These are phyloP conservation scores for Stagonosporopsis vannaccii DNA, from an alignment of 2,329 filamentous ascomycete genomes.

Conservation along the genomic window DNA sequence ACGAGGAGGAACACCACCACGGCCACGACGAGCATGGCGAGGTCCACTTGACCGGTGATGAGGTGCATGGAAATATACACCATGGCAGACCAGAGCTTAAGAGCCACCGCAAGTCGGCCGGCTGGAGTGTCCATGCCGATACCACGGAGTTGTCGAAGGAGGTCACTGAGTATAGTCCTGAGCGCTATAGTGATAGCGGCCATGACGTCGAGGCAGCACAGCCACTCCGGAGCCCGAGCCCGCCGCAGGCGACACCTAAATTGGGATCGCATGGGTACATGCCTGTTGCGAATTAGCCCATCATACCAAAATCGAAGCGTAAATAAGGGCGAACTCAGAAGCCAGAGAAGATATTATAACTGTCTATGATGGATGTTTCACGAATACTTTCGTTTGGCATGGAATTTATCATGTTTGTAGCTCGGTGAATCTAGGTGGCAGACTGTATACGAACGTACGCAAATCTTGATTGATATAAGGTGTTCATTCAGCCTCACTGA, in stretches of 20 bases:
- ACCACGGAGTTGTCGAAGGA: conserved; percentile 3
- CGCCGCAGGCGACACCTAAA: neutral
- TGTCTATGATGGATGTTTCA: neutral
- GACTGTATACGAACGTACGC: neutral
- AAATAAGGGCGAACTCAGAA: neutral
- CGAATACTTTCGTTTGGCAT: neutral
- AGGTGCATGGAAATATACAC: neutral
- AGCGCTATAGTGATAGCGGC: neutral
- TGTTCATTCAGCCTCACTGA: neutral
- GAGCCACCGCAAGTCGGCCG: conserved; percentile 29
- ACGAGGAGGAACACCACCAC: conserved; percentile 37
- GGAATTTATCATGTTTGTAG: neutral
- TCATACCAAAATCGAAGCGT: neutral
- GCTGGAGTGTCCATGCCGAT: conserved; percentile 33
- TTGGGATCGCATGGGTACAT: neutral
- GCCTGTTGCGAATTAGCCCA: conserved; percentile 1
- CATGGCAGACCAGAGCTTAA: conserved; percentile 18
- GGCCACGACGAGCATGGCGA: conserved; percentile 29
- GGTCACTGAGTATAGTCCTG: conserved; percentile 3
- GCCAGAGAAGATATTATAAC: neutral
- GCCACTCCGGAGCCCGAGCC: conserved; percentile 1
- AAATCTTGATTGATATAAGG: neutral
- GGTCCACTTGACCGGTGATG: conserved; percentile 15
- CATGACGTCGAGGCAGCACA: neutral
- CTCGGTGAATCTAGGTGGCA: neutral